A percentile compares a stretch with the other conserved stretches of the same genome.
phyloP scores from a whole-genome alignment of 2,329 filamentous ascomycete species.

The Sclerotinia trifoliorum region DNA sequence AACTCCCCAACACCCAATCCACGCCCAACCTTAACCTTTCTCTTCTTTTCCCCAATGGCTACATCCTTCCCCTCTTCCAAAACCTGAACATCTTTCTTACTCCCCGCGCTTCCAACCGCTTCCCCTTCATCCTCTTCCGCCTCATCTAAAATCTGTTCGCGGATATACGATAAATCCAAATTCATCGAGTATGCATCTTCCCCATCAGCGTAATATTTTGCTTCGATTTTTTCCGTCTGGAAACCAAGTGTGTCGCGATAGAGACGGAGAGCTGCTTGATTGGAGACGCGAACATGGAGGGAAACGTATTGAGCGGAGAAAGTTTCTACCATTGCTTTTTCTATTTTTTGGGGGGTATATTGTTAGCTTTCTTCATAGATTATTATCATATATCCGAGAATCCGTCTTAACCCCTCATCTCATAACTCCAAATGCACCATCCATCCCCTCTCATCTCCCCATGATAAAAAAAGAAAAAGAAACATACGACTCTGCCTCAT shows the following conservation, averaged over 20 bases:
- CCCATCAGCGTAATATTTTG: constrained; percentile 94
- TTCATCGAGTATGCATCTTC: constrained; percentile 96
- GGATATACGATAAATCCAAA: constrained; percentile 67
- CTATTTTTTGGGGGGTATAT: constrained; percentile 44
- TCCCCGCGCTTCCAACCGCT: constrained; percentile 64
- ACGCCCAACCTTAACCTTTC: constrained; percentile 83
- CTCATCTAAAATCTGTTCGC: constrained; percentile 52
- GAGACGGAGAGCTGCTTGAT: constrained; percentile 83
- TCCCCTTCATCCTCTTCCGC: constrained; percentile 58
- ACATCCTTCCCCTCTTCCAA: constrained; percentile 63
- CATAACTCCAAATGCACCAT: not conserved
- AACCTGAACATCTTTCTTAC: constrained; percentile 47
- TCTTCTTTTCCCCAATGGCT: constrained; percentile 62
- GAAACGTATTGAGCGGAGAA: constrained; percentile 91
- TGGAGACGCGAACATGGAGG: constrained; percentile 92
- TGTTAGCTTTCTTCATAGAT: not conserved
- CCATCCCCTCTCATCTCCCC: no score
- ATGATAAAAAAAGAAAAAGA: not conserved
- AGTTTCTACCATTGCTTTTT: constrained; percentile 95
- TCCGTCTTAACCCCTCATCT: not conserved
- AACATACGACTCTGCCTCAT: constrained; percentile 91
- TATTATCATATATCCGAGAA: no score
- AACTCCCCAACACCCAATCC: constrained; percentile 74
- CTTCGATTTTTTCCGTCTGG: constrained; percentile 79
- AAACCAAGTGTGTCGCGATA: constrained; percentile 93